These are phyloP conservation scores for Balakata baccata DNA, from an alignment of 345 rosid genomes.

Conservation along the genomic window DNA sequence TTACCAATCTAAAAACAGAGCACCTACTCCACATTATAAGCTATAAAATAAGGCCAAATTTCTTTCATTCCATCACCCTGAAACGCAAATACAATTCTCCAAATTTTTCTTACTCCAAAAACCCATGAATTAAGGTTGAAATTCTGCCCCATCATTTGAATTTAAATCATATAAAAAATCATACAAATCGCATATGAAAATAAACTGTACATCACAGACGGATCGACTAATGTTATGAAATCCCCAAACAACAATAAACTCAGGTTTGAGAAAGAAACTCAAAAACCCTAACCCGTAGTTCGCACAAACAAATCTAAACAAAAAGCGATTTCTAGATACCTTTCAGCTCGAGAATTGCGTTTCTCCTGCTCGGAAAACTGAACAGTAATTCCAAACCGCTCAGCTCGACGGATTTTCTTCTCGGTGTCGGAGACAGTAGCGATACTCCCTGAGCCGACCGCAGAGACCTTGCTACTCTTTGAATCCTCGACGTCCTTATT, in stretches of 20 bases:
- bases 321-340: slow-evolving; percentile 33
- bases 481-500: slow-evolving; percentile 26
- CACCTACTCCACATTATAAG: neutral
- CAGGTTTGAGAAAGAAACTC: neutral
- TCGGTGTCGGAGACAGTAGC: slow-evolving; percentile 47
- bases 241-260: neutral
- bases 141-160: too few species aligned
- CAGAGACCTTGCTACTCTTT: slow-evolving; percentile 22
- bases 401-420: slow-evolving; percentile 91
- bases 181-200: too few species aligned
- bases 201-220: neutral
- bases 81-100: neutral
- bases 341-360: slow-evolving; percentile 88
- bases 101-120: neutral
- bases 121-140: neutral
- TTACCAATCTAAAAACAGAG: neutral
- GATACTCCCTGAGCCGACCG: slow-evolving; percentile 26
- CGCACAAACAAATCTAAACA: neutral
- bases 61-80: neutral
- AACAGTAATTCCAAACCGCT: slow-evolving; percentile 80
- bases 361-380: slow-evolving; percentile 83
- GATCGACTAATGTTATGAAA: neutral
- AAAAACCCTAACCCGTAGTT: neutral
- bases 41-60: neutral
- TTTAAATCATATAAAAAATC: too few species aligned